Evolutionary conservation across 2,329 filamentous ascomycete genomes (phyloP).

Genomic region (Monosporascus sp.): DNA sequence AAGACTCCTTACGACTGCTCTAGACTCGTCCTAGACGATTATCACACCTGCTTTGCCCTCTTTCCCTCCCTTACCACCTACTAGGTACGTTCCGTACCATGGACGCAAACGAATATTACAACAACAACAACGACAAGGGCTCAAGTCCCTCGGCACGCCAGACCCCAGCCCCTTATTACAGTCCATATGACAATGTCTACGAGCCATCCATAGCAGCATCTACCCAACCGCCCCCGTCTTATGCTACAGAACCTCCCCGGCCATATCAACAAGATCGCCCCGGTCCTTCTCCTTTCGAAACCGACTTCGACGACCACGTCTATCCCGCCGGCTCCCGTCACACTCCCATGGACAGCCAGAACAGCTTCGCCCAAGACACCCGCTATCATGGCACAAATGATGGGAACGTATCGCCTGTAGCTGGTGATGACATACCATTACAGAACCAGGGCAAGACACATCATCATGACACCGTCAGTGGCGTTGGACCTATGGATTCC

Average conservation of each 20-base stretch:
- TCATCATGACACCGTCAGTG: slow-evolving; percentile 18
- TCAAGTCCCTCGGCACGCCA: not conserved
- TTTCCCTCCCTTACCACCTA: not conserved
- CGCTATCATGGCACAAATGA: slow-evolving; percentile 47
- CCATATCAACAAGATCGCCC: slow-evolving; percentile 21
- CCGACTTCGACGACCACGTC: slow-evolving; percentile 62
- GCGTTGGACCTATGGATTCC: slow-evolving; percentile 23
- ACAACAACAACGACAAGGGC: slow-evolving; percentile 23
- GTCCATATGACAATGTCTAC: slow-evolving; percentile 33
- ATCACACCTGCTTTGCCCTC: not conserved
- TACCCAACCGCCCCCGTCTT: slow-evolving; percentile 40
- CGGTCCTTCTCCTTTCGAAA: slow-evolving; percentile 53
- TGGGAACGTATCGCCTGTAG: slow-evolving; percentile 33
- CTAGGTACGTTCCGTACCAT: slow-evolving; percentile 33
- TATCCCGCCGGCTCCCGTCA: slow-evolving; percentile 49
- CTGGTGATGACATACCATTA: slow-evolving; percentile 52
- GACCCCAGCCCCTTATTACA: slow-evolving; percentile 21
- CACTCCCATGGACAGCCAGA: slow-evolving; percentile 30
- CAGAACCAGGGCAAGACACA: slow-evolving; percentile 43
- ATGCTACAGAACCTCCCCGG: slow-evolving; percentile 22
- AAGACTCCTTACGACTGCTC: too few relatives aligned
- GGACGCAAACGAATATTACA: slow-evolving; percentile 64
- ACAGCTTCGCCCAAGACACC: slow-evolving; percentile 48
- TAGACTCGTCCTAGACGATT: too few relatives aligned
- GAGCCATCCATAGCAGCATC: slow-evolving; percentile 36